A percentile compares a stretch with the other conserved stretches of the same genome.
phyloP scores from a whole-genome alignment of 805 yeast genomes.

The Hanseniaspora lachancei region DNA sequence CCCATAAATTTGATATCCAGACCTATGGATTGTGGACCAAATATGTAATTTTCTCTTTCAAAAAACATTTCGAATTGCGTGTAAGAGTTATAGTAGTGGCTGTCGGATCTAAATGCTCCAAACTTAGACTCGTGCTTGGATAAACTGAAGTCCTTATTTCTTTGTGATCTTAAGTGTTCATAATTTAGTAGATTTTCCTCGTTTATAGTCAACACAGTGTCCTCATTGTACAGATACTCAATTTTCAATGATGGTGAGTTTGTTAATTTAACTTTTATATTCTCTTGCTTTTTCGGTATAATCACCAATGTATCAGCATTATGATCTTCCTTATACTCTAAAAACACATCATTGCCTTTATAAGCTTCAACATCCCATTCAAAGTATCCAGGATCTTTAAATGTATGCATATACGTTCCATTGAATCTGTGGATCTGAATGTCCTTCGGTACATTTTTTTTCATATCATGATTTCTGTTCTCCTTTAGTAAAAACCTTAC shows the following conservation, averaged over 20 bases:
- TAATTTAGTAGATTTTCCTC: conserved; percentile 57
- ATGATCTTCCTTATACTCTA: not conserved
- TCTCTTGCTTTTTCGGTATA: conserved; percentile 30
- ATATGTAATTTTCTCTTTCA: conserved; percentile 45
- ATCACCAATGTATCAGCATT: conserved; percentile 12
- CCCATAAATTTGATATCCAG: conserved; percentile 56
- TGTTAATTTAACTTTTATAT: conserved; percentile 34
- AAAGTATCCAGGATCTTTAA: conserved; percentile 24
- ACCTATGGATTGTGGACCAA: conserved; percentile 85
- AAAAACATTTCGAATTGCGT: conserved; percentile 37
- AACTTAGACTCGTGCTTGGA: conserved; percentile 48
- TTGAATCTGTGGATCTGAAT: conserved; percentile 42
- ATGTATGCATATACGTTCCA: conserved; percentile 49
- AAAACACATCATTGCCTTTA: not conserved
- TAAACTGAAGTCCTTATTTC: conserved; percentile 31
- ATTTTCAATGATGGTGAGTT: conserved; percentile 39
- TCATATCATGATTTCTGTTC: conserved; percentile 25
- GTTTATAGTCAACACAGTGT: conserved; percentile 46
- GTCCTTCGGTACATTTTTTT: conserved; percentile 18
- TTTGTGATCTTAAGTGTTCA: conserved; percentile 61
- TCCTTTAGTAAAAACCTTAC: conserved; percentile 60
- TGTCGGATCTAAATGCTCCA: conserved; percentile 59
- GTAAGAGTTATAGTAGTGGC: conserved; percentile 22
- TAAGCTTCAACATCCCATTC: not conserved
- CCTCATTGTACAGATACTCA: conserved; percentile 34